Percentiles rank a stretch among this genome's conserved stretches.
Evolutionary conservation across 1,139 yeast genomes (phyloP).

Genomic region (Saccharomyces hybrid): DNA sequence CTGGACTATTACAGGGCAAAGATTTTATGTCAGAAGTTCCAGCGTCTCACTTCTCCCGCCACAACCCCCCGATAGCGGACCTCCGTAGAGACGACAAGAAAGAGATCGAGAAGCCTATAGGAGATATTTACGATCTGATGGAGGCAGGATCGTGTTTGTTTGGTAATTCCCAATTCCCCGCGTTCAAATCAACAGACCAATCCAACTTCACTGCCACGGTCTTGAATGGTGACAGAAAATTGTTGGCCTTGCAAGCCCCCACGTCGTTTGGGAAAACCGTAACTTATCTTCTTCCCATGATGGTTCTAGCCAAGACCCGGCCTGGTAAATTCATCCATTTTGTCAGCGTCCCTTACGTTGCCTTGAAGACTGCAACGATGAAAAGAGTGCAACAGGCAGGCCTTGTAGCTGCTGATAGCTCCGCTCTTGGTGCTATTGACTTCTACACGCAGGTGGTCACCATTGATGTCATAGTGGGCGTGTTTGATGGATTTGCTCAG

Average conservation of each 20-base stretch:
- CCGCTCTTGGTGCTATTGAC: not conserved
- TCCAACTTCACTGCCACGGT: not conserved
- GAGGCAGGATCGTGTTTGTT: not conserved
- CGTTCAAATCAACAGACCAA: not conserved
- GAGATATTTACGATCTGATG: not conserved
- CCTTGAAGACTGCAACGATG: not conserved
- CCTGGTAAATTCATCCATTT: not conserved
- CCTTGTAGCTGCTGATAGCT: not conserved
- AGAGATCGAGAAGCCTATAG: not conserved
- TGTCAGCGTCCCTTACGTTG: not conserved
- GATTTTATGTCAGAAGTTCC: not conserved
- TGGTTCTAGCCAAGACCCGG: not conserved
- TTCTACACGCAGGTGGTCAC: not conserved
- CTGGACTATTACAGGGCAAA: not conserved
- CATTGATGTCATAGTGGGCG: not conserved
- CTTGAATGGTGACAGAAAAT: not conserved
- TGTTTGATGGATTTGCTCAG: not conserved
- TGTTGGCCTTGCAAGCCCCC: not conserved
- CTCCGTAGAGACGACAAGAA: too few species aligned
- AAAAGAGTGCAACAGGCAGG: not conserved
- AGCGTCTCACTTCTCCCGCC: not conserved
- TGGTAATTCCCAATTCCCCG: not conserved
- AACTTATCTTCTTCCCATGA: not conserved
- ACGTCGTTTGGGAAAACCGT: not conserved
- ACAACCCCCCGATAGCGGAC: not conserved